Evolutionary conservation across 202 grass and related monocot genomes (phyloP), one percentile per base, ranked within the genome.

Genomic region (Tripidium arundinaceum): DNA sequence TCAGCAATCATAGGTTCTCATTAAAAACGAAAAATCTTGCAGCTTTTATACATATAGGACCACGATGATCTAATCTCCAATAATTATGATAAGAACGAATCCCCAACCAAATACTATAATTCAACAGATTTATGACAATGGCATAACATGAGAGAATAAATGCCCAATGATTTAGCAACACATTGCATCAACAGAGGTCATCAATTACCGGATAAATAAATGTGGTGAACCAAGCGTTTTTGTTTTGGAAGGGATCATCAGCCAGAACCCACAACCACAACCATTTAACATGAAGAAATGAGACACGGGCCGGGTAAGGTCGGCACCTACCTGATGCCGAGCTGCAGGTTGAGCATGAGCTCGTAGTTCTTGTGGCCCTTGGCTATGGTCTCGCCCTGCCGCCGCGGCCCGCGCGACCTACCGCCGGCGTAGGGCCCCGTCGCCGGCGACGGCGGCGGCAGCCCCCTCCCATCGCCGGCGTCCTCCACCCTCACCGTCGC

Each of bases 261-360:
- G 65, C 40, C 63, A 64, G 54, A 57, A 24, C 21, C n/a, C 54
- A 63, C 11, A 78, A 63, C 8, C 45, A 11, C 42, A 85, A 41
- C 5, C 45, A 24, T 4, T 11, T 18, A 58, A 8, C 26, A 62
- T 15, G 57, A n/a, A 58, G 18, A 70, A 25, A 47, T 27, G 43
- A 74, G 69, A 60, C 19, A 42, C 11, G 55, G n/a, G 49, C n/a
- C 14, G 47, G 75, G 19, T 33, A 33, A 57, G 4, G 18, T 13
- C 3, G 65, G 2, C 5, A 46, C 40, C 67, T 54, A 98, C 95
- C 95, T 98, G 83, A 95, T 93, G 43, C 96, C 92, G 11, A 98
- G 96, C 72, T 98, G 96, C 88, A 98, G 89, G 86, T 98, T 98
- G 83, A 98, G 96, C 96, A 98, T 98, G 22, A 98, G 92, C 75